These are phyloP conservation scores for Lecanicillium sp. DNA, from an alignment of 2,329 filamentous ascomycete species.

Conservation along the genomic window DNA sequence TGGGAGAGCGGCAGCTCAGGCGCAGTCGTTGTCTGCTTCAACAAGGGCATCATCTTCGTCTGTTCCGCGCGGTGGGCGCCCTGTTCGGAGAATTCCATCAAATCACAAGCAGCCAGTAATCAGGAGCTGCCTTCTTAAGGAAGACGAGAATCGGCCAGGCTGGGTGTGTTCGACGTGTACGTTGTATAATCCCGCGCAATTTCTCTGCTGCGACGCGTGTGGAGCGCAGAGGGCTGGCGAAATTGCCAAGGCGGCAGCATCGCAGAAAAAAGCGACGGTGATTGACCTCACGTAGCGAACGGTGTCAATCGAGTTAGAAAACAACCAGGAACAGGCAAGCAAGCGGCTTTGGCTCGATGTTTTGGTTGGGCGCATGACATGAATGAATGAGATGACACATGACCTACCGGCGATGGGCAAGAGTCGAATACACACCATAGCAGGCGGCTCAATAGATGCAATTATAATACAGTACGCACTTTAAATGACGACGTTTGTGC, in stretches of 20 bases:
- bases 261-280: constrained; percentile 5
- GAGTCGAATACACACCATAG: no score
- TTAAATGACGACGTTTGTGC: no score
- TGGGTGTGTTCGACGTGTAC: constrained; percentile 53
- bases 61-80: no score
- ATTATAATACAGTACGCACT: no score
- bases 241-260: constrained; percentile 4
- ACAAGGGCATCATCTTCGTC: no score
- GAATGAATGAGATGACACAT: constrained; percentile 6
- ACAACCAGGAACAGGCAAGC: no score
- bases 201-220: constrained; percentile 50
- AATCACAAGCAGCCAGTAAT: not conserved
- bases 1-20: not conserved
- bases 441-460: no score
- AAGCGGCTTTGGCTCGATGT: constrained; percentile 18
- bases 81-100: no score
- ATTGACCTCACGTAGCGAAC: constrained; percentile 30
- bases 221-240: constrained; percentile 17
- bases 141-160: constrained; percentile 10
- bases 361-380: constrained; percentile 1
- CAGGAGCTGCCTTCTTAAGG: no score
- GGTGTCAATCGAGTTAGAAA: no score
- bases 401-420: constrained; percentile 6
- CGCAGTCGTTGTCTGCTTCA: no score
- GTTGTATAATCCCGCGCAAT: constrained; percentile 43